Conservation (phyloP, 805 yeast genomes). For the Ogataea dorogensis region DNA sequence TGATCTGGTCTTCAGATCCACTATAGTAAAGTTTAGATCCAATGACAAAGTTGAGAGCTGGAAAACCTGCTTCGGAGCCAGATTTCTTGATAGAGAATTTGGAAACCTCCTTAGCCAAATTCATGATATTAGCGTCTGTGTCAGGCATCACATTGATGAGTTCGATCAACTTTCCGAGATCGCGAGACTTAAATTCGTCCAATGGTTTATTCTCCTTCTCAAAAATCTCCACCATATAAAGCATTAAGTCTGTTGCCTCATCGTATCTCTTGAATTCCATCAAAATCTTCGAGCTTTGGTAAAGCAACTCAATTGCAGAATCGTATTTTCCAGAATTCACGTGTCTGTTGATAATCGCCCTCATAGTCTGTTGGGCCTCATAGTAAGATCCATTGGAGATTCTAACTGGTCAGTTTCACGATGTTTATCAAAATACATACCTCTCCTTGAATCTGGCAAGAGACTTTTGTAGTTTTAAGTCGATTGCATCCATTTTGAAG, state of each 20-base stretch:
- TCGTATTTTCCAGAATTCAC: conserved; percentile 63
- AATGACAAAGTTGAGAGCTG: conserved; percentile 67
- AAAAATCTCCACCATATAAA: conserved; percentile 71
- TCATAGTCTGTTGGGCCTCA: conserved; percentile 93
- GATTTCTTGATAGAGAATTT: conserved; percentile 61
- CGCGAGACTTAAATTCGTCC: conserved; percentile 24
- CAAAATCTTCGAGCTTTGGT: conserved; percentile 67
- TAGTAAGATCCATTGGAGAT: conserved; percentile 76
- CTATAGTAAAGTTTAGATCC: conserved; percentile 59
- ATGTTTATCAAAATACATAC: conserved; percentile 16
- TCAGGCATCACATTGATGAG: conserved; percentile 44
- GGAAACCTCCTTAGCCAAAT: conserved; percentile 62
- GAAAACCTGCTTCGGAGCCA: conserved; percentile 64
- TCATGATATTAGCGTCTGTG: conserved; percentile 60
- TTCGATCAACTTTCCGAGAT: conserved; percentile 40
- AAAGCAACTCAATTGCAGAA: conserved; percentile 72
- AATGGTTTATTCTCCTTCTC: conserved; percentile 42
- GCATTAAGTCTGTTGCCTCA: conserved; percentile 74
- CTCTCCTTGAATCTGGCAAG: conserved; percentile 59
- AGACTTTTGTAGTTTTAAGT: conserved; percentile 53
- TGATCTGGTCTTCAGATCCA: conserved; percentile 26
- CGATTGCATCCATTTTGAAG: conserved; percentile 20
- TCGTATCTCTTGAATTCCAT: conserved; percentile 72
- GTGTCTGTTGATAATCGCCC: conserved; percentile 86
- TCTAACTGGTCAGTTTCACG: conserved; percentile 33